These are phyloP conservation scores for Sporothrix brunneoviolacea DNA, from an alignment of 2,329 filamentous ascomycete species.

Conservation along the genomic window DNA sequence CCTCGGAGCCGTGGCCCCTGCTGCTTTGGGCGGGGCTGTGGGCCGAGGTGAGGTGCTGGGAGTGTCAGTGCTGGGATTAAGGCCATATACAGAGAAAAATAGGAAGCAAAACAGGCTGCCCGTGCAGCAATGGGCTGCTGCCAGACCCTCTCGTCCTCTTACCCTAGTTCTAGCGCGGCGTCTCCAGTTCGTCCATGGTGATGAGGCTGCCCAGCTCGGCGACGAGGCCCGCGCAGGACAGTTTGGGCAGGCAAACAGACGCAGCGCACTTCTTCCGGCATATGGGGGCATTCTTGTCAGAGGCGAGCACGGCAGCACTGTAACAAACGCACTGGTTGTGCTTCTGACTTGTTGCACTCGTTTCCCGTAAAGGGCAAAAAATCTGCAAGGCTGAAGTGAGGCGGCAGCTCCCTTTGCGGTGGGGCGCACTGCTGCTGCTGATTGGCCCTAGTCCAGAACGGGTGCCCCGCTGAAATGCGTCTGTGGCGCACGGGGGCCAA, in stretches of 20 bases:
- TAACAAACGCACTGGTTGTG: too few relatives aligned
- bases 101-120: too few relatives aligned
- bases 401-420: not conserved
- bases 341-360: too few relatives aligned
- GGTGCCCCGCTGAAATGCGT: too few relatives aligned
- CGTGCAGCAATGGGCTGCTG: too few relatives aligned
- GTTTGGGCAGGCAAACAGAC: not conserved
- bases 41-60: not conserved
- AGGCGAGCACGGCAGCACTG: too few relatives aligned
- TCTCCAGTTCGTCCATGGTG: not conserved
- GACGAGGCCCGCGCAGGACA: not conserved
- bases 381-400: not conserved
- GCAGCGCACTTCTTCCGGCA: conserved; percentile 4
- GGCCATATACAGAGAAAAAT: too few relatives aligned
- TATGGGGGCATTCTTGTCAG: conserved; percentile 10
- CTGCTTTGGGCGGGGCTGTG: not conserved
- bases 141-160: not conserved
- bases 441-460: too few relatives aligned
- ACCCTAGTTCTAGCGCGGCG: not conserved
- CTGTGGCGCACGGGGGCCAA: too few relatives aligned
- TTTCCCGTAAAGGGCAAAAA: too few relatives aligned
- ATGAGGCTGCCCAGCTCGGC: not conserved
- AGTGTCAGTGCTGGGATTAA: too few relatives aligned
- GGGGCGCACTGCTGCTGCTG: not conserved
- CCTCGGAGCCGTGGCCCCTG: not conserved